These are phyloP conservation scores for Trichoderma asperellum DNA, from an alignment of 2,329 filamentous ascomycete species.

Conservation along the genomic window DNA sequence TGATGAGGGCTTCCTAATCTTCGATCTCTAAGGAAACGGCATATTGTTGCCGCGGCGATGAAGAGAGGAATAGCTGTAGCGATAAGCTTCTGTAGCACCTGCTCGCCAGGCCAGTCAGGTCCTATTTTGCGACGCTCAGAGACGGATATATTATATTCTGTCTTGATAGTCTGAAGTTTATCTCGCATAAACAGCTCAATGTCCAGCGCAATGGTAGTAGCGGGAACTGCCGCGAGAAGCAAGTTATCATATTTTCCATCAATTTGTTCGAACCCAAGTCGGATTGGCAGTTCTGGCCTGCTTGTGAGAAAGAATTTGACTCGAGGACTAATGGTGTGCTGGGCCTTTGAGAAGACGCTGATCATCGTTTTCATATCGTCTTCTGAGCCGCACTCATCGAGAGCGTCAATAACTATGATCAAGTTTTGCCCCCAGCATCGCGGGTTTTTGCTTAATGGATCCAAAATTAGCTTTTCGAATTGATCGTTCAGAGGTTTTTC, in stretches of 20 bases:
- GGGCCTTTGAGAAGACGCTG: constrained; percentile 28
- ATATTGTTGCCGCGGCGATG: constrained; percentile 43
- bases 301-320: constrained; percentile 49
- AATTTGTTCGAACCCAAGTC: constrained; percentile 42
- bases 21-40: constrained; percentile 37
- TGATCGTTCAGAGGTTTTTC: constrained; percentile 42
- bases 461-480: constrained; percentile 46
- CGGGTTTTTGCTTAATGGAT: constrained; percentile 37
- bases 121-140: not conserved
- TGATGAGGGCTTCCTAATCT: constrained; percentile 32
- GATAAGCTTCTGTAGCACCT: constrained; percentile 29
- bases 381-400: constrained; percentile 38
- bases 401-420: constrained; percentile 44
- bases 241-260: constrained; percentile 25
- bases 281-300: constrained; percentile 46
- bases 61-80: constrained; percentile 42
- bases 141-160: constrained; percentile 27
- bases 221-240: constrained; percentile 11
- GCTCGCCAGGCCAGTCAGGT: constrained; percentile 27
- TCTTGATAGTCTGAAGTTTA: not conserved
- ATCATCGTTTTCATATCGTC: constrained; percentile 41
- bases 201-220: constrained; percentile 6
- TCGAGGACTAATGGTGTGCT: constrained; percentile 28
- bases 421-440: constrained; percentile 3
- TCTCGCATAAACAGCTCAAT: constrained; percentile 5